Percentiles rank a stretch among this genome's conserved stretches.
Evolutionary conservation across 371 early-diverging fungal genomes (phyloP).

Genomic region (Mortierella sp.): DNA sequence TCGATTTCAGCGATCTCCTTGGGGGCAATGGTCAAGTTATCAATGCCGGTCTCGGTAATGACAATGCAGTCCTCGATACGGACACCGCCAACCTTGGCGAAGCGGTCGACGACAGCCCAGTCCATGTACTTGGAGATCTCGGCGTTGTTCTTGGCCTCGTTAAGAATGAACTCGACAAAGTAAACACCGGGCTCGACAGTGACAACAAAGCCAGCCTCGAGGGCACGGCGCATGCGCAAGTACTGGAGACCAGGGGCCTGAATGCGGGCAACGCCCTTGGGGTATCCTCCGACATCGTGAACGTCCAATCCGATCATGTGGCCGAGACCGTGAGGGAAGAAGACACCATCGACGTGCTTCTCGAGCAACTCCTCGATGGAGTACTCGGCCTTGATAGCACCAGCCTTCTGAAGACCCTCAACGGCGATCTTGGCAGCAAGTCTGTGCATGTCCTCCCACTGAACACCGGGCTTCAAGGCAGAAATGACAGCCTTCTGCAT

Average conservation of each 20-base stretch:
- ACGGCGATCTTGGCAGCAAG: constrained; percentile 81
- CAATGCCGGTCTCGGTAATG: constrained; percentile 77
- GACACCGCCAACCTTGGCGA: constrained; percentile 90
- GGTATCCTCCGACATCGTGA: constrained; percentile 94
- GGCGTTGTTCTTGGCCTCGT: constrained; percentile 67
- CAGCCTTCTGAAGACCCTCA: constrained; percentile 82
- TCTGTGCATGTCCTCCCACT: constrained; percentile 94
- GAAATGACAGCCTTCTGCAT: constrained; percentile 85
- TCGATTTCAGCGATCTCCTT: constrained; percentile 84
- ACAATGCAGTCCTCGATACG: constrained; percentile 94
- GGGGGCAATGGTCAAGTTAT: constrained; percentile 83
- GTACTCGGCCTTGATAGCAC: constrained; percentile 78
- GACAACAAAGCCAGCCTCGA: constrained; percentile 87
- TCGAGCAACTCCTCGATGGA: constrained; percentile 75
- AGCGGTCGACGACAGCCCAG: constrained; percentile 77
- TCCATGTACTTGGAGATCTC: constrained; percentile 76
- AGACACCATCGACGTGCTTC: constrained; percentile 77
- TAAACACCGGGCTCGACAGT: constrained; percentile 96
- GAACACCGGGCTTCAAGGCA: constrained; percentile 82
- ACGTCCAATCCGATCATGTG: constrained; percentile 84
- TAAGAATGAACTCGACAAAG: constrained; percentile 73
- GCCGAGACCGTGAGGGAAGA: constrained; percentile 93
- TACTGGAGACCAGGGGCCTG: constrained; percentile 87
- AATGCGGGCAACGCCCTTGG: constrained; percentile 83
- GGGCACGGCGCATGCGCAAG: constrained; percentile 88